Evolutionary conservation across 1,284 basidiomycete genomes (phyloP).

Genomic region (Microbotryum scabiosae): DNA sequence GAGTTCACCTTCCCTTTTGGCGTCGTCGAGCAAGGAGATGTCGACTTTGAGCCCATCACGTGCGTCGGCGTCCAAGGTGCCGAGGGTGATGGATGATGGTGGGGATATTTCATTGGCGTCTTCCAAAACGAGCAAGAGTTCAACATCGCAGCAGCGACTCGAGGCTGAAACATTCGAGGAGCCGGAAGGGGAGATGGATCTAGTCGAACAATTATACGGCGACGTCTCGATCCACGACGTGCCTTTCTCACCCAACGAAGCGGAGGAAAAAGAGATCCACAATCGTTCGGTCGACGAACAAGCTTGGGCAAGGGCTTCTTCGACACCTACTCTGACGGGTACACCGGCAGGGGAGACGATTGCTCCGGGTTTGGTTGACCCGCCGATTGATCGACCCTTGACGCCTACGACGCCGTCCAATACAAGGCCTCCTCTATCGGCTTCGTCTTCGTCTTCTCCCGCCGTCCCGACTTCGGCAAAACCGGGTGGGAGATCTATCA

Average conservation of each 20-base stretch:
- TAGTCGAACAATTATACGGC: slow-evolving; percentile 88
- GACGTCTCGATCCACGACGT: slow-evolving; percentile 65
- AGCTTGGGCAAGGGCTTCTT: slow-evolving; percentile 28
- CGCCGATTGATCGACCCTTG: neutral
- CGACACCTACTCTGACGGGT: neutral
- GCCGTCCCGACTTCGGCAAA: neutral
- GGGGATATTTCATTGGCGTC: too few relatives aligned
- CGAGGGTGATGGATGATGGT: neutral
- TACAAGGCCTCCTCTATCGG: neutral
- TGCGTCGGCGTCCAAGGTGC: neutral
- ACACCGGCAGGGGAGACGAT: neutral
- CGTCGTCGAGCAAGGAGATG: neutral
- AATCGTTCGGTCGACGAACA: slow-evolving; percentile 36
- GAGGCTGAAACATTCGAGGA: neutral
- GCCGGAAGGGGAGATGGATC: slow-evolving; percentile 74
- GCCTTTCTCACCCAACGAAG: slow-evolving; percentile 48
- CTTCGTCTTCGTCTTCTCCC: slow-evolving; percentile 16
- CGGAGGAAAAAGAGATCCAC: slow-evolving; percentile 27
- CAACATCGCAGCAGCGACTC: too few relatives aligned
- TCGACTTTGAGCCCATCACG: neutral
- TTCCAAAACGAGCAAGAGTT: too few relatives aligned
- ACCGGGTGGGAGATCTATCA: slow-evolving; percentile 19
- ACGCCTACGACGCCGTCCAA: neutral
- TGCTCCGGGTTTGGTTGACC: slow-evolving; percentile 4
- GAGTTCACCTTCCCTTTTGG: neutral